phyloP scores from a whole-genome alignment of 306 rosid genomes.

The Argentina anserina region DNA sequence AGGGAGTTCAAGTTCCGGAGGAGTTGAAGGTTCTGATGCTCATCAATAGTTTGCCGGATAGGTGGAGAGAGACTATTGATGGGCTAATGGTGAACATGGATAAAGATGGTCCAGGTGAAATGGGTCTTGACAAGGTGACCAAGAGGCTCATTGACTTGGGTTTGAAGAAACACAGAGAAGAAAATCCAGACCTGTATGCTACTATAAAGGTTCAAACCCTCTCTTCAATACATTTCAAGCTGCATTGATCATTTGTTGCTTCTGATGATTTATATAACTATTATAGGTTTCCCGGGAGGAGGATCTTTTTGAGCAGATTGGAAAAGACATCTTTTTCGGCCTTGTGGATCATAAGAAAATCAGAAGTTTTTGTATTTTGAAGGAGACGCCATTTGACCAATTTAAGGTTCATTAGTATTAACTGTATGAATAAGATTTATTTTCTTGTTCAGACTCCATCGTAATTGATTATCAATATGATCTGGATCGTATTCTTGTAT shows the following conservation, averaged over 20 bases:
- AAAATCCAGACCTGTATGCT: neutral
- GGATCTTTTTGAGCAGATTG: conserved; percentile 68
- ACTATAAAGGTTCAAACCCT: neutral
- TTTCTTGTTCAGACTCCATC: neutral
- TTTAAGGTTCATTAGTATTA: conserved; percentile 57
- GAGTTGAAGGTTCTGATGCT: neutral
- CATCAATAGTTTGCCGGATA: neutral
- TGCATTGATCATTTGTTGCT: neutral
- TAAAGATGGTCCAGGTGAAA: neutral
- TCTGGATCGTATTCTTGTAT: no score
- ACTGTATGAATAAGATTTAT: neutral
- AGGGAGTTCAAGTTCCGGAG: neutral
- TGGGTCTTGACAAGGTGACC: neutral
- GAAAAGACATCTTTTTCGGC: conserved; percentile 82
- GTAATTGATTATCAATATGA: neutral
- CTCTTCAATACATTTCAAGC: neutral
- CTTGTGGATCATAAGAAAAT: conserved; percentile 92
- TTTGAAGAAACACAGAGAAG: neutral
- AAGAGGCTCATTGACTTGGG: neutral
- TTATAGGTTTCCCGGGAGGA: conserved; percentile 81
- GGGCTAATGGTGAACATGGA: neutral
- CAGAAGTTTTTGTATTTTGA: conserved; percentile 73
- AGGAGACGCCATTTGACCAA: conserved; percentile 54
- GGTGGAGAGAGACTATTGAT: neutral
- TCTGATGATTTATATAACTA: neutral